These are phyloP conservation scores for Fusarium subglutinans DNA, from an alignment of 2,329 filamentous ascomycete genomes.

Conservation along the genomic window DNA sequence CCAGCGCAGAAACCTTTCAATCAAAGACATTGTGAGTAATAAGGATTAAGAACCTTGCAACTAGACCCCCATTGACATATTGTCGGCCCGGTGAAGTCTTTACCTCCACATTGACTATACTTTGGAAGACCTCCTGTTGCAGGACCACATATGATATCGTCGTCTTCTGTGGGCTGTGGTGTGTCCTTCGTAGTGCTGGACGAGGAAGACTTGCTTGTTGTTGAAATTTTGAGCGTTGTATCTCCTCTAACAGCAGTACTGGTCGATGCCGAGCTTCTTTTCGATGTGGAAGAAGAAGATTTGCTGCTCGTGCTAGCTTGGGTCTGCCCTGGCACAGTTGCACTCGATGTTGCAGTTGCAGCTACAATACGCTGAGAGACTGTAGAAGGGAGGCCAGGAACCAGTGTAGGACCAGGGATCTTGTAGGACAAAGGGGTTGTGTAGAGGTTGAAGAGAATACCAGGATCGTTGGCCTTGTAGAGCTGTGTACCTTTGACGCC, in stretches of 20 bases:
- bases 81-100: background rate
- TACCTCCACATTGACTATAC: conserved; percentile 36
- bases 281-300: background rate
- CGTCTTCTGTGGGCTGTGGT: background rate
- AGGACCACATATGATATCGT: conserved; percentile 32
- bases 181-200: background rate
- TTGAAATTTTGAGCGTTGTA: conserved; percentile 26
- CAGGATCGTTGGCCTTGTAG: conserved; percentile 44
- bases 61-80: conserved; percentile 29
- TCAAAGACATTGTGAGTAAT: conserved; percentile 36
- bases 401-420: conserved; percentile 43
- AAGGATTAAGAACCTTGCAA: conserved; percentile 21
- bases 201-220: background rate
- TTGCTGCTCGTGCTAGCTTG: background rate
- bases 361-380: conserved; percentile 7
- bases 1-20: background rate
- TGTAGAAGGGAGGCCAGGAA: conserved; percentile 31
- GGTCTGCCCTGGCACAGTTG: conserved; percentile 25
- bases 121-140: conserved; percentile 28
- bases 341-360: conserved; percentile 33
- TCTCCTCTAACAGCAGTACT: background rate
- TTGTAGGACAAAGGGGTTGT: conserved; percentile 38
- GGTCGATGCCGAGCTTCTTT: background rate
- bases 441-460: conserved; percentile 48
- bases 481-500: conserved; percentile 46